Evolutionary conservation across 305 asterid species (phyloP), one percentile per base, ranked within the genome.

Genomic region (Petunia hybrid): DNA sequence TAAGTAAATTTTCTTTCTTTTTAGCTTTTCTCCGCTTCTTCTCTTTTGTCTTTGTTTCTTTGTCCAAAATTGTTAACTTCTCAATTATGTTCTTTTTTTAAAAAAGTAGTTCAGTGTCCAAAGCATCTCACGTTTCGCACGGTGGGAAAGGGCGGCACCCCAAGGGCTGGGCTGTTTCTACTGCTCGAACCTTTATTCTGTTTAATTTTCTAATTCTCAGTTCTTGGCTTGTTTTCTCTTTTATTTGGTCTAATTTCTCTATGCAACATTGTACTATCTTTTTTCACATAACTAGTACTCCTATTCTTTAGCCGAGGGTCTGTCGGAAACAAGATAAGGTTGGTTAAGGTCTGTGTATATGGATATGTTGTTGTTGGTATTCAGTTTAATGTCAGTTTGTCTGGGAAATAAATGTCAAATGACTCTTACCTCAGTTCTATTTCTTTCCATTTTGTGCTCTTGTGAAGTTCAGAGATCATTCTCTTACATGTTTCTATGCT

Each of bases 1-100:
- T 92, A 85, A 83, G 97, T 92, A 85, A 82, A 55, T 2, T 31
- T 55, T 84, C 31, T 57, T 56, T 61, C 45, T 5, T 57, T 69
- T n/a, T 41, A 12, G 45, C 53, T 59, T 75, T 78, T 48, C 39
- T 74, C 51, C 13, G 4, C n/a, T 22, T 79, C 79, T 76, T 70
- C 78, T 64, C 43, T 80, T 76, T 83, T 80, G 59, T 41, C 71
- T 69, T 39, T 78, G 59, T 43, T 76, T 46, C 48, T 46, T 31
- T 71, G 14, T 75, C 65, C 79, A 75, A 14, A 59, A 38, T 51
- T 36, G 31, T 16, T 53, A 4, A 2, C 10, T 65, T 39, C 35
- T 65, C 46, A 65, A 39, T 12, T 65, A 65, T 64, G 35, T 65
- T 39, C n/a, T n/a, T n/a, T n/a, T n/a, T n/a, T n/a, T n/a, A 22